Percentiles rank a stretch among this genome's conserved stretches.
These are phyloP conservation scores for Termitomyces sp. DNA, from an alignment of 768 basidiomycete genomes.

Conservation along the genomic window DNA sequence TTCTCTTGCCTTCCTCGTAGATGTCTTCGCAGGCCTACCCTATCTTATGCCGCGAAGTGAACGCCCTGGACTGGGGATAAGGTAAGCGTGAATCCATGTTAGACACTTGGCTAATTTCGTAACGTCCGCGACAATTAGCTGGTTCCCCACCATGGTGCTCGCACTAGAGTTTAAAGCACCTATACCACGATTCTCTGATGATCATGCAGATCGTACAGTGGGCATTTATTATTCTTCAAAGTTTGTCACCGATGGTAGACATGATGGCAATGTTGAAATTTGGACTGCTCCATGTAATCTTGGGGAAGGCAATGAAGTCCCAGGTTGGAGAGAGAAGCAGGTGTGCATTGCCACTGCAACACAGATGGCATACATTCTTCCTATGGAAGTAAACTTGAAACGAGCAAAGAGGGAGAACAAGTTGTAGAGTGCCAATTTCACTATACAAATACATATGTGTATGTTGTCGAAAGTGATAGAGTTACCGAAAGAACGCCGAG, in stretches of 20 bases:
- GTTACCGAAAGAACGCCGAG: not conserved
- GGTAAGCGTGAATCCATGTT: conserved; percentile 17
- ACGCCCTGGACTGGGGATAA: conserved; percentile 23
- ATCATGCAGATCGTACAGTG: conserved; percentile 45
- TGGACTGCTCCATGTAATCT: conserved; percentile 61
- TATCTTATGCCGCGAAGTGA: conserved; percentile 41
- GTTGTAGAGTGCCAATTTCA: conserved; percentile 6
- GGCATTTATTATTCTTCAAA: conserved; percentile 48
- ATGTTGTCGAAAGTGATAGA: not conserved
- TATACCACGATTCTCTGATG: conserved; percentile 36
- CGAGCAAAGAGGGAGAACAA: conserved; percentile 19
- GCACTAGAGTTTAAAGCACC: conserved; percentile 59
- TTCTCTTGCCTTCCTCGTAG: conserved; percentile 55
- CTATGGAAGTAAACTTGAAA: conserved; percentile 32
- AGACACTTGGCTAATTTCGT: not conserved
- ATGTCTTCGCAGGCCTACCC: conserved; percentile 43
- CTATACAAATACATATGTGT: no score
- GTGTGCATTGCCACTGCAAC: conserved; percentile 57
- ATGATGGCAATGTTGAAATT: conserved; percentile 54
- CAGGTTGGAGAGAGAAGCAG: conserved; percentile 57
- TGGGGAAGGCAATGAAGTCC: conserved; percentile 32
- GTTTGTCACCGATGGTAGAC: conserved; percentile 49
- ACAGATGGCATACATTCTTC: conserved; percentile 52
- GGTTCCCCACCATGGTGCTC: conserved; percentile 57
- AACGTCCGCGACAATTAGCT: not conserved